Evolutionary conservation across 345 rosid genomes (phyloP), one percentile per base, ranked within the genome.

Genomic region (Acer campestre): DNA sequence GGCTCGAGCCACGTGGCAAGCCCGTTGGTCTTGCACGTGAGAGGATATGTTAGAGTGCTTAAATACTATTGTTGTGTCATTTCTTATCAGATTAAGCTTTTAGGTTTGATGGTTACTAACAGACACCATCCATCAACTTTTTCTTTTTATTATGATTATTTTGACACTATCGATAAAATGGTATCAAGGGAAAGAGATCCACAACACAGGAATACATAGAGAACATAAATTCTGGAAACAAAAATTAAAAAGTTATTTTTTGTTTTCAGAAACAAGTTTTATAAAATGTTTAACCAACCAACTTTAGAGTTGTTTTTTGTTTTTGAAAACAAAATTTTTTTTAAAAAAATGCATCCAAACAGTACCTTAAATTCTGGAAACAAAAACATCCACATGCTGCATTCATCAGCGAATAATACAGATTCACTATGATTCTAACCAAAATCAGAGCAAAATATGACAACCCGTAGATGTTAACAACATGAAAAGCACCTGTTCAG

Each of bases 401-500:
- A 44, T 61, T 18, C 23, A 16, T 44, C 14, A 1, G 35, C 7
- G 7, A 56, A 59, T 42, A 53, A 16, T 4, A 58, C 23, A 58
- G 35, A 59, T 4, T 1, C 12, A 14, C 61, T 78, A 53, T 29
- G 6, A 31, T 58, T 81, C 58, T 69, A 38, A 23, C 12, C 23
- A 61, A 51, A 13, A 49, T 46, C 4, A 66, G 56, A 40, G 22
- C 18, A 29, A 61, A 72, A 38, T 18, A 56, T 7, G 62, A 44
- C 66, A 72, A 27, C 17, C 17, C 67, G 67, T 16, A 11, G 2
- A 66, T 35, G 55, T 74, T 73, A 56, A 77, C 23, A 18, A 58
- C 63, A 69, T 67, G 27, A 79, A 80, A 75, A 79, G 80, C 77
- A 96, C 99, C 98, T 96, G 98, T 84, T 91, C 97, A n/a, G 99